A percentile compares a stretch with the other conserved stretches of the same genome.
Conservation (phyloP, 2,329 filamentous ascomycete species). For the Aspergillus viridinutans region DNA sequence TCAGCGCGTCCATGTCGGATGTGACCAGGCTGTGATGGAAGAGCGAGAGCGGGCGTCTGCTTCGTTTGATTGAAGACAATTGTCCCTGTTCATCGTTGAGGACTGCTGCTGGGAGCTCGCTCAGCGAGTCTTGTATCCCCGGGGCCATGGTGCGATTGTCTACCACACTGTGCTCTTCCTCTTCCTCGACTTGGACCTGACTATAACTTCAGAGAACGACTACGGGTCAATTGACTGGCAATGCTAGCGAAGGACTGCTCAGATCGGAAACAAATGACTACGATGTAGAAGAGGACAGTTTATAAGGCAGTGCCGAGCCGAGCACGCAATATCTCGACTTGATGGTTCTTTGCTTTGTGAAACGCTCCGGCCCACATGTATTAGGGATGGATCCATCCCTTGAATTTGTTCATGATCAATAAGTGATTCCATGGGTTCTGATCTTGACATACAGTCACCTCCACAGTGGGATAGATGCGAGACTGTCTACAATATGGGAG, state of each 20-base stretch:
- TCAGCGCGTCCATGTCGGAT: slow-evolving; percentile 29
- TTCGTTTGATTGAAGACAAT: not conserved
- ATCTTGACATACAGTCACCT: no score
- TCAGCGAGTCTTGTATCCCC: not conserved
- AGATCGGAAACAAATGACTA: not conserved
- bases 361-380: not conserved
- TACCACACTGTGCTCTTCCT: not conserved
- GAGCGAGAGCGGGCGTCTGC: slow-evolving; percentile 8
- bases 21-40: slow-evolving; percentile 30
- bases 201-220: not conserved
- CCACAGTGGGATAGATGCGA: not conserved
- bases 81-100: not conserved
- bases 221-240: not conserved
- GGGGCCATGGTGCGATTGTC: not conserved
- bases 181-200: not conserved
- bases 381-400: not conserved
- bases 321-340: not conserved
- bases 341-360: not conserved
- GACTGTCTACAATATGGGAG: not conserved
- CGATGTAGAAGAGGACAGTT: not conserved
- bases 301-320: not conserved
- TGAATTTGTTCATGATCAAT: not conserved
- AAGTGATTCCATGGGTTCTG: no score
- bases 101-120: not conserved
- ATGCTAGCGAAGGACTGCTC: not conserved